Base-by-base conservation (phyloP, 2,329 filamentous ascomycete genomes). In the Cladorrhinum sp. region DNA sequence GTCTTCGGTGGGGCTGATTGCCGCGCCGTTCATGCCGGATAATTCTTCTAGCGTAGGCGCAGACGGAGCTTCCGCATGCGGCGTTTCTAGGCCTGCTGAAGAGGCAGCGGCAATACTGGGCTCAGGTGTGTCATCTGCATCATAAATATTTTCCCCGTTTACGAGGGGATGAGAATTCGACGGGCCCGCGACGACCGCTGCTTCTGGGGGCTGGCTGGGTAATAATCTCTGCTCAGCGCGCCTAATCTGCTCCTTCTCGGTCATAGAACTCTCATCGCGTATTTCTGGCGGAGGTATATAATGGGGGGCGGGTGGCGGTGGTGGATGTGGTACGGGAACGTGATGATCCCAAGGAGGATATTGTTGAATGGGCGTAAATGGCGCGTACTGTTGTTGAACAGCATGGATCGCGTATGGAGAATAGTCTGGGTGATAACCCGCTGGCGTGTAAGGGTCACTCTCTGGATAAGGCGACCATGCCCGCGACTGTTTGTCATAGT, bases 231-330 rank as follows among this genome's bases (percentile, higher is more conserved):
- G 84, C 75, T 97, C 93, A 45, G 91, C 92, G 61, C 85, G 85
- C 51, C 88, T 85, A 61, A 95, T 76, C 53, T 88, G 86, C 62
- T 96, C 88, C 74, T 97, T 97, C 65, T 98, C 95, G 12, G 88
- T 86, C 29, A 92, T 76, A 3, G 78, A 81, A 62, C 83, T 83
- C 58, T 91, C 86, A 12, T 82, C 76, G 10, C 79, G 77, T 18
- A 87, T 67, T 27, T 83, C 77, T n/a, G 88, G 86, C 3, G 84
- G 83, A 27, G 86, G 84, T 16, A 87, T 71, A 66, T 84, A 81
- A 25, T 70, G 61, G 1, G 73, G 73, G 58, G 80, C 73, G 55
- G 83, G 76, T 65, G 69, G 54, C 74, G 74, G 59, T 2, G 69
- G 63, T 25, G 69, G 71, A 58, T 66, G 69, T 25, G 64, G 66